Conservation (phyloP, 441 rosid species). For the Euphorbia schlechtendalii region DNA sequence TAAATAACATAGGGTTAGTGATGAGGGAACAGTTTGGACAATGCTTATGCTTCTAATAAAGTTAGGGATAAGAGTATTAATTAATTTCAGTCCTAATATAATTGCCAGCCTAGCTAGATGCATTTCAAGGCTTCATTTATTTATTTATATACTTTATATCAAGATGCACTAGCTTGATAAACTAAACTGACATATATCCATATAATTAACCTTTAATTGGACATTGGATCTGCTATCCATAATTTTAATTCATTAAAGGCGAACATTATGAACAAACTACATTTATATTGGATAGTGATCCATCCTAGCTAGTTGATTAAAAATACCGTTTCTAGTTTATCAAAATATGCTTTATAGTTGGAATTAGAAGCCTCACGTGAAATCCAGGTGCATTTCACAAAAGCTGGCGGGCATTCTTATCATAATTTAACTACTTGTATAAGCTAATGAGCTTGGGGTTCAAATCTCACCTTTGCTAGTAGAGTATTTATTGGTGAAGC, state of each 20-base stretch:
- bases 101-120: neutral
- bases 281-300: slow-evolving; percentile 3
- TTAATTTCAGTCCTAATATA: neutral
- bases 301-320: slow-evolving; percentile 2
- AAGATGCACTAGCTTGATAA: neutral
- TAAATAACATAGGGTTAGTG: slow-evolving; percentile 11
- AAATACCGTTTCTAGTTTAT: slow-evolving; percentile 1
- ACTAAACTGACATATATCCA: slow-evolving; percentile 9
- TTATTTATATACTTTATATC: neutral
- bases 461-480: no score
- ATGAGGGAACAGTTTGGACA: slow-evolving; percentile 5
- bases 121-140: neutral
- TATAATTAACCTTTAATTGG: neutral
- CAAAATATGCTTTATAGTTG: neutral
- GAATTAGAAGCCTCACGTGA: slow-evolving; percentile 5
- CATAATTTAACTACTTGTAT: neutral
- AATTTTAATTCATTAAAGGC: neutral
- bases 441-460: no score
- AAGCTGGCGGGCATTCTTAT: neutral
- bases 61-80: neutral
- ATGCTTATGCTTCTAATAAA: neutral
- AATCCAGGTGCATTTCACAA: neutral
- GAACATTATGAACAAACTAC: neutral
- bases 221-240: slow-evolving; percentile 16
- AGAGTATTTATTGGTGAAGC: no score